A percentile compares a stretch with the other conserved stretches of the same genome.
phyloP scores from a whole-genome alignment of 768 basidiomycete genomes.

The Pulveroboletus sp. region DNA sequence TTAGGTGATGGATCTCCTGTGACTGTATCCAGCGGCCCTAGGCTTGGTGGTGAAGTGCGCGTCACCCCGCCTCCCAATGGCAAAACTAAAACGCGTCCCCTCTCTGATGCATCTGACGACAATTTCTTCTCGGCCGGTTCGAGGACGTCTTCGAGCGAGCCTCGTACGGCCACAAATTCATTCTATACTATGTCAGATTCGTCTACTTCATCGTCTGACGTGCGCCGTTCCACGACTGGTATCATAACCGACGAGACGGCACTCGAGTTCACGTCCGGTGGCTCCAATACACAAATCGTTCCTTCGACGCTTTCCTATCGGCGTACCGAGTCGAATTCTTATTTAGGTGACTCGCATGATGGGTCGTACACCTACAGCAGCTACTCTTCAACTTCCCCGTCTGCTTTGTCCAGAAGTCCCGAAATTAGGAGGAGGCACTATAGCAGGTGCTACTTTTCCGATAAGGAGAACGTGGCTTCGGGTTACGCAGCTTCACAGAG shows the following conservation, averaged over 20 bases:
- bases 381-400: slow-evolving; percentile 42
- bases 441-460: slow-evolving; percentile 37
- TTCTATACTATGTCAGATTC: slow-evolving; percentile 34
- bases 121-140: slow-evolving; percentile 44
- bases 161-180: slow-evolving; percentile 25
- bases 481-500: slow-evolving; percentile 32
- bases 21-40: slow-evolving; percentile 65
- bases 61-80: slow-evolving; percentile 44
- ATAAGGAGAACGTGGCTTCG: slow-evolving; percentile 51
- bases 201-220: slow-evolving; percentile 29
- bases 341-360: slow-evolving; percentile 52
- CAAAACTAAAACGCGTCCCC: slow-evolving; percentile 26
- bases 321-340: slow-evolving; percentile 50
- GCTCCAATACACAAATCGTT: slow-evolving; percentile 41
- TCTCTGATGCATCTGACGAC: slow-evolving; percentile 38
- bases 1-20: slow-evolving; percentile 58
- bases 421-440: slow-evolving; percentile 53
- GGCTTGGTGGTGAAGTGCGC: slow-evolving; percentile 38
- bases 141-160: slow-evolving; percentile 28
- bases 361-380: slow-evolving; percentile 32
- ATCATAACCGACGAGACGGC: slow-evolving; percentile 37
- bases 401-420: slow-evolving; percentile 52
- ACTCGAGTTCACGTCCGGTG: slow-evolving; percentile 35
- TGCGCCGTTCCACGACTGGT: slow-evolving; percentile 26
- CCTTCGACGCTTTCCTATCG: slow-evolving; percentile 51